Percentiles rank a stretch among this genome's conserved stretches.
phyloP scores from a whole-genome alignment of 148 eudicot species.

The Gaultheria prostrata region DNA sequence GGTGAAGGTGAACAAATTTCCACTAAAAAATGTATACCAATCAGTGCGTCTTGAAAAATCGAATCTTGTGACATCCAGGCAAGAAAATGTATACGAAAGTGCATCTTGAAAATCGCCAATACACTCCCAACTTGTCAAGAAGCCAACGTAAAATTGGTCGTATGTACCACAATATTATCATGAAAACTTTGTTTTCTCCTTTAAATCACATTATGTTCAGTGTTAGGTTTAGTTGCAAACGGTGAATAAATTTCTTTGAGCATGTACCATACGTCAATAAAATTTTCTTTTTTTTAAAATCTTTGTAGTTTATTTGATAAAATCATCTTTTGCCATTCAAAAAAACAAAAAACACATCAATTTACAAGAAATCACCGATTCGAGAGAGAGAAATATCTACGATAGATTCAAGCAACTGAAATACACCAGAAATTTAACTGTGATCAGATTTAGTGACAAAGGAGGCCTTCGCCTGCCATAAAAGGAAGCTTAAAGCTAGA shows the following conservation, averaged over 20 bases:
- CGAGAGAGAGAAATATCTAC: background rate
- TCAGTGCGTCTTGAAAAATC: background rate
- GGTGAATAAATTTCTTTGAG: background rate
- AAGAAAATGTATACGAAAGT: background rate
- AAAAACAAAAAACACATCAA: too few relatives aligned
- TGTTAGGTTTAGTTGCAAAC: background rate
- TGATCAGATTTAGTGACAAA: background rate
- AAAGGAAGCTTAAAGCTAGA: background rate
- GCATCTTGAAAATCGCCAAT: background rate
- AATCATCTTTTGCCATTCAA: too few relatives aligned
- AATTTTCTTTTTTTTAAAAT: too few relatives aligned
- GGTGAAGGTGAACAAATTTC: too few relatives aligned
- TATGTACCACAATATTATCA: background rate
- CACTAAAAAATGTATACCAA: too few relatives aligned
- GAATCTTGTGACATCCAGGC: background rate
- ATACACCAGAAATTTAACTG: background rate
- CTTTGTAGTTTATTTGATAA: too few relatives aligned
- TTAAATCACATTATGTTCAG: background rate
- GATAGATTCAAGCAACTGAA: background rate
- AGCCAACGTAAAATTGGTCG: background rate
- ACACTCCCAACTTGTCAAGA: background rate
- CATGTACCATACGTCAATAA: background rate
- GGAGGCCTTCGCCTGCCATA: slow-evolving; percentile 9
- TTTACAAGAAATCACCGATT: too few relatives aligned
- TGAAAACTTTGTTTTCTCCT: background rate